Conservation (phyloP, 805 yeast genomes). For the Saccharomycopsis amapae region DNA sequence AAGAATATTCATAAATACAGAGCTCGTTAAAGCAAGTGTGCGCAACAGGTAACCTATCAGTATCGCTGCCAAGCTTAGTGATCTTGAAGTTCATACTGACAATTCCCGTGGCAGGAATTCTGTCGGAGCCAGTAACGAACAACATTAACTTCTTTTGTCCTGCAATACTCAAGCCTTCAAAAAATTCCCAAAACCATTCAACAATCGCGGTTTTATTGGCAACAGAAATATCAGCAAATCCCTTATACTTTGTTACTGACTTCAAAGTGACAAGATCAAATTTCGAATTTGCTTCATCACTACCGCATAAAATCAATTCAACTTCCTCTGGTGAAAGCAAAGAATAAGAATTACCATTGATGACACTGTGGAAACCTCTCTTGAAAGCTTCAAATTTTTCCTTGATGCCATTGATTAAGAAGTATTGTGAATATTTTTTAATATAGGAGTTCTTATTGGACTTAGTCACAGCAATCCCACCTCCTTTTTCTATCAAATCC, state of each 20-base stretch:
- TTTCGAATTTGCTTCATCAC: constrained; percentile 37
- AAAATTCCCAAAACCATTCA: constrained; percentile 84
- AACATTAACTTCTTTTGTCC: constrained; percentile 58
- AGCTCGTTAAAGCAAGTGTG: constrained; percentile 95
- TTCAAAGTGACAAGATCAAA: constrained; percentile 61
- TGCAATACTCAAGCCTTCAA: constrained; percentile 36
- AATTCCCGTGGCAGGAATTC: constrained; percentile 90
- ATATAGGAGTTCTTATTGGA: constrained; percentile 56
- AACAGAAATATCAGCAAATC: constrained; percentile 42
- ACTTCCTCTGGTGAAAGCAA: constrained; percentile 78
- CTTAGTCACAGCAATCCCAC: constrained; percentile 44
- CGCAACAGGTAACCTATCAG: constrained; percentile 64
- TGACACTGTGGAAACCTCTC: constrained; percentile 66
- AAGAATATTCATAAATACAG: constrained; percentile 60
- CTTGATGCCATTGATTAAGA: constrained; percentile 47
- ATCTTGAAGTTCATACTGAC: constrained; percentile 68
- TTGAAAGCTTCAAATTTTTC: constrained; percentile 51
- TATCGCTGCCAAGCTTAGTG: constrained; percentile 42
- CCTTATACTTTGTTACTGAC: constrained; percentile 66
- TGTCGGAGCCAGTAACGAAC: constrained; percentile 85
- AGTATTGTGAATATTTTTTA: constrained; percentile 52
- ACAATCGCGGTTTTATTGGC: constrained; percentile 38
- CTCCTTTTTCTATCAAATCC: constrained; percentile 57
- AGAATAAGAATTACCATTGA: constrained; percentile 75
- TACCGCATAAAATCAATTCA: constrained; percentile 71